Conservation (phyloP, 2,329 filamentous ascomycete genomes). For the Stachybotrys echinatus region DNA sequence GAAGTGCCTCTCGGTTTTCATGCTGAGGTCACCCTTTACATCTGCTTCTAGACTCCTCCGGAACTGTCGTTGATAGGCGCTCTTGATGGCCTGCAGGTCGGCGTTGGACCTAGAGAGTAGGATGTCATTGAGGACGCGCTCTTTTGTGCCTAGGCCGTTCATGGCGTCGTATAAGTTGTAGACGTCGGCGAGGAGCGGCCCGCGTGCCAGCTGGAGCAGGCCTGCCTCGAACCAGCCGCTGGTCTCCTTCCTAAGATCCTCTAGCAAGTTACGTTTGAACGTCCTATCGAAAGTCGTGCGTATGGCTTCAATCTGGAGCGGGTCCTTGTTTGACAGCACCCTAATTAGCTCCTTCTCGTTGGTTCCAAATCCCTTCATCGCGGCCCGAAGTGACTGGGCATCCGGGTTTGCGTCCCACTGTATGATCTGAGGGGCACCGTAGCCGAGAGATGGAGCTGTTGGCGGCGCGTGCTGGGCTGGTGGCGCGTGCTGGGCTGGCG, state of each 20-base stretch:
- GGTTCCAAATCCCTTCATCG: conserved; percentile 93
- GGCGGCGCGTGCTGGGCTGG: conserved; percentile 40
- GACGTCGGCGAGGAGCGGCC: conserved; percentile 74
- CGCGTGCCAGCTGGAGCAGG: conserved; percentile 68
- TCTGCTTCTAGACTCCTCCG: conserved; percentile 62
- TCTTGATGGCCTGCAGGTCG: conserved; percentile 82
- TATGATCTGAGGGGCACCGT: conserved; percentile 65
- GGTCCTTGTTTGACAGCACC: conserved; percentile 66
- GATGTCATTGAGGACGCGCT: conserved; percentile 78
- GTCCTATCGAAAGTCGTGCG: conserved; percentile 60
- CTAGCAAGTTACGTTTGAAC: conserved; percentile 63
- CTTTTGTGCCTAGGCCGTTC: conserved; percentile 79
- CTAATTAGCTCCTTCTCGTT: conserved; percentile 74
- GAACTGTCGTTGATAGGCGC: conserved; percentile 65
- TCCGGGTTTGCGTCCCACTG: conserved; percentile 63
- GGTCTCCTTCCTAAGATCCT: conserved; percentile 75
- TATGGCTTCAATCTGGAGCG: conserved; percentile 68
- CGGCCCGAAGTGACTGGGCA: conserved; percentile 66
- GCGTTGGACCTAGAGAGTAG: conserved; percentile 80
- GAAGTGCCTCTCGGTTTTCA: conserved; percentile 84
- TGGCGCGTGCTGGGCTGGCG: conserved; percentile 31
- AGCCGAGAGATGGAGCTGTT: conserved; percentile 66
- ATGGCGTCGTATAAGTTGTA: conserved; percentile 66
- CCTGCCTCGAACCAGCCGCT: conserved; percentile 69
- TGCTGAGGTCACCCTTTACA: conserved; percentile 72